phyloP scores from a whole-genome alignment of 805 yeast genomes.

The Teunomyces tritomae region DNA sequence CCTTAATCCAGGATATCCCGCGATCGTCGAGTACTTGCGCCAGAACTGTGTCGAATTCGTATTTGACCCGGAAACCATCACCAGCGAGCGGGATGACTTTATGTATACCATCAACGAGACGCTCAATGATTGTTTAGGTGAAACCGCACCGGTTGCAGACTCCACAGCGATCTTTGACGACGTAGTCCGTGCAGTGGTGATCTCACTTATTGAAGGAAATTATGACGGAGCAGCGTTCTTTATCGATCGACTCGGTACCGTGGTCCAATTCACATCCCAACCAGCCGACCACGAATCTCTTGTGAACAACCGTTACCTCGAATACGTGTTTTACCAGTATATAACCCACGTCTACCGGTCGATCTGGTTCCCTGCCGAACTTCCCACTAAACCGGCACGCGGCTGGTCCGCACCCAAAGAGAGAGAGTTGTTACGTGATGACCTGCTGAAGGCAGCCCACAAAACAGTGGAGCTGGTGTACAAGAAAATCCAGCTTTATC shows the following conservation, averaged over 20 bases:
- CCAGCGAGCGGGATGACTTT: slow-evolving; percentile 1
- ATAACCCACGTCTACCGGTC: slow-evolving; percentile 17
- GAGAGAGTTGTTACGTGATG: too few species aligned
- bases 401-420: too few species aligned
- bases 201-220: slow-evolving; percentile 15
- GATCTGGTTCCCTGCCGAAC: slow-evolving; percentile 19
- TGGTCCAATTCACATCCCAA: slow-evolving; percentile 23
- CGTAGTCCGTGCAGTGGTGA: slow-evolving; percentile 8
- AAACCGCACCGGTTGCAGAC: background rate
- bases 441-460: background rate
- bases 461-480: slow-evolving; percentile 14
- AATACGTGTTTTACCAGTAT: slow-evolving; percentile 27
- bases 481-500: slow-evolving; percentile 23
- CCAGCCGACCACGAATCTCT: slow-evolving; percentile 20
- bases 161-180: background rate
- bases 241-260: slow-evolving; percentile 14
- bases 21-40: background rate
- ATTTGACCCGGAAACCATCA: background rate
- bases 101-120: background rate
- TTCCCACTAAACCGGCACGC: background rate
- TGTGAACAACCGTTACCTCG: slow-evolving; percentile 23
- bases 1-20: background rate
- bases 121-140: background rate
- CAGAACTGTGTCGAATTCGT: background rate
- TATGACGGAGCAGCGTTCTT: slow-evolving; percentile 17